A percentile compares a stretch with the other conserved stretches of the same genome.
phyloP scores from a whole-genome alignment of 768 basidiomycete species.

The Termitomyces sp. region DNA sequence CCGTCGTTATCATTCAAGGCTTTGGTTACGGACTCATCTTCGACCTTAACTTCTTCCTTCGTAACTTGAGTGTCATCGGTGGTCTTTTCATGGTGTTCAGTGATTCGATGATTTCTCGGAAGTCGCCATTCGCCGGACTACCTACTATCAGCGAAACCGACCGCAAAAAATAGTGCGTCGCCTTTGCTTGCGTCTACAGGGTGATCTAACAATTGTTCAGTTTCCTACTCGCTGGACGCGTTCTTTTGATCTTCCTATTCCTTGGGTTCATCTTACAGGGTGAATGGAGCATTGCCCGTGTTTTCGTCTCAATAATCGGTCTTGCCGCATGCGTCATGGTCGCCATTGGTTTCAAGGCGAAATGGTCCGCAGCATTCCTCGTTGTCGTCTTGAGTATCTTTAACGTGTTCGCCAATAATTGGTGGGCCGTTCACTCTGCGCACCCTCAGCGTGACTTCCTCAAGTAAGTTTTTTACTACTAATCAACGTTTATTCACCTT shows the following conservation, averaged over 20 bases:
- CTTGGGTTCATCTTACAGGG: constrained; percentile 96
- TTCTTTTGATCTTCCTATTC: constrained; percentile 98
- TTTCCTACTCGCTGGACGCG: constrained; percentile 95
- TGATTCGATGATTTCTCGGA: constrained; percentile 87
- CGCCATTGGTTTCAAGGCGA: constrained; percentile 98
- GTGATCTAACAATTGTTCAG: constrained; percentile 34
- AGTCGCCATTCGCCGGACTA: constrained; percentile 86
- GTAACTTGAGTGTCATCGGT: constrained; percentile 96
- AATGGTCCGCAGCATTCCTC: constrained; percentile 96
- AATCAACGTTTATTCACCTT: neutral
- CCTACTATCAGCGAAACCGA: constrained; percentile 91
- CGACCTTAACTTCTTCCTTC: constrained; percentile 99
- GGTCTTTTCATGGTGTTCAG: constrained; percentile 99
- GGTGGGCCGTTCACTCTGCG: constrained; percentile 90
- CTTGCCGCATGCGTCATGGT: constrained; percentile 94
- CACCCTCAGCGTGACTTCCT: constrained; percentile 98
- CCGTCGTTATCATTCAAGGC: constrained; percentile 92
- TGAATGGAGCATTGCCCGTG: constrained; percentile 80
- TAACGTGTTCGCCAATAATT: constrained; percentile 99
- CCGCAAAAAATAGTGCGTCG: constrained; percentile 91
- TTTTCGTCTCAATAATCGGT: constrained; percentile 87
- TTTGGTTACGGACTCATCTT: constrained; percentile 99
- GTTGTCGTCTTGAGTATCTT: constrained; percentile 88
- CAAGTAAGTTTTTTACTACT: constrained; percentile 58
- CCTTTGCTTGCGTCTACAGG: neutral